phyloP scores from a whole-genome alignment of 306 rosid genomes.

The Quercus agrifolia region DNA sequence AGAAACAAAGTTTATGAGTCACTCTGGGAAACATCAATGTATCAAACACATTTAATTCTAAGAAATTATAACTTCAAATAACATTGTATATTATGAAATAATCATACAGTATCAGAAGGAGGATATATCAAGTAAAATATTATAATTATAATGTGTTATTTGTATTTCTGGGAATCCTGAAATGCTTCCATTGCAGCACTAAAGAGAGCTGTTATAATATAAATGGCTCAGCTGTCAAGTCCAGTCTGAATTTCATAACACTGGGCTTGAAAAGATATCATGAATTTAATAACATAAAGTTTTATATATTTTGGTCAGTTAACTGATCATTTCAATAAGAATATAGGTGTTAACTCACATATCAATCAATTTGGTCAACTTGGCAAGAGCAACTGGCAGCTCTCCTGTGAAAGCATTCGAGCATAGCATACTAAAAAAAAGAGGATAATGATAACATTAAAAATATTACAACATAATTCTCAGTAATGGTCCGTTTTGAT shows the following conservation, averaged over 20 bases:
- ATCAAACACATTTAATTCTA: not conserved
- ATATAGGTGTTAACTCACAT: constrained; percentile 50
- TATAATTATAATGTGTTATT: not conserved
- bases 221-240: not conserved
- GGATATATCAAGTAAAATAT: not conserved
- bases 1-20: constrained; percentile 19
- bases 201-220: not conserved
- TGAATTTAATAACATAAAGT: not conserved
- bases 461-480: not conserved
- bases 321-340: constrained; percentile 2
- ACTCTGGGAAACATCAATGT: constrained; percentile 6
- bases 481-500: not conserved
- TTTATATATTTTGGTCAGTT: not conserved
- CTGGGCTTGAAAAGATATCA: constrained; percentile 10
- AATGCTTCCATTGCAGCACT: not conserved
- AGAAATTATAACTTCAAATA: not conserved
- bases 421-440: constrained; percentile 51
- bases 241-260: not conserved
- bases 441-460: constrained; percentile 22
- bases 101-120: not conserved
- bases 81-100: not conserved
- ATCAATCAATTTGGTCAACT: constrained; percentile 76
- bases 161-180: not conserved
- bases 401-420: constrained; percentile 81
- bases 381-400: constrained; percentile 59